These are phyloP conservation scores for Fonsecaea pedrosoi DNA, from an alignment of 2,329 filamentous ascomycete species.

Conservation along the genomic window DNA sequence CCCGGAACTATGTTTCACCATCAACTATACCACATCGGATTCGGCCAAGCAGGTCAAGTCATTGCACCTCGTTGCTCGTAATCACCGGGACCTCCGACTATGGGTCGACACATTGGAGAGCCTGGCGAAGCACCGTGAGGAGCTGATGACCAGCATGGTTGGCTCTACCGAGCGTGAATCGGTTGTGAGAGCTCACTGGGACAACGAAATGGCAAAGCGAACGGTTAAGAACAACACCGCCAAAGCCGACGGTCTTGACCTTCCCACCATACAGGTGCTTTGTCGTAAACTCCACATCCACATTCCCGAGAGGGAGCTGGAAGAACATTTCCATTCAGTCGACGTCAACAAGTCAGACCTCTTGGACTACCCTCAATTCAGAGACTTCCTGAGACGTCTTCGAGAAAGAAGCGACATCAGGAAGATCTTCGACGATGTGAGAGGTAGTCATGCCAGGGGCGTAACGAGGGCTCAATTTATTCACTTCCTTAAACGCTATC, in stretches of 20 bases:
- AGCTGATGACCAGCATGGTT: conserved; percentile 87
- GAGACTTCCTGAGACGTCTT: conserved; percentile 80
- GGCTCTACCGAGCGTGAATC: conserved; percentile 76
- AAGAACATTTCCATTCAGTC: conserved; percentile 74
- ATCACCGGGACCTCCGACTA: conserved; percentile 71
- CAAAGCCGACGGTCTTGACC: conserved; percentile 74
- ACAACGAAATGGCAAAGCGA: conserved; percentile 77
- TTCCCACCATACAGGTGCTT: conserved; percentile 78
- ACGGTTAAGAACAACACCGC: conserved; percentile 59
- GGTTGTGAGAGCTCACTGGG: conserved; percentile 84
- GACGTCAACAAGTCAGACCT: conserved; percentile 69
- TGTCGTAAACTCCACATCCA: conserved; percentile 94
- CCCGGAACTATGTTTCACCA: conserved; percentile 82
- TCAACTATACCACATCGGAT: conserved; percentile 81
- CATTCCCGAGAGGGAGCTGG: conserved; percentile 76
- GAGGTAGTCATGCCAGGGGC: conserved; percentile 64
- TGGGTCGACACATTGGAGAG: conserved; percentile 87
- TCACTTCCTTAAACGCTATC: conserved; percentile 73
- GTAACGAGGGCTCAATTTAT: conserved; percentile 78
- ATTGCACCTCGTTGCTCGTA: conserved; percentile 84
- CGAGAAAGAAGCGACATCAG: conserved; percentile 84
- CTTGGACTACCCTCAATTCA: conserved; percentile 81
- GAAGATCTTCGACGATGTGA: conserved; percentile 70
- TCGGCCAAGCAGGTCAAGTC: conserved; percentile 77
- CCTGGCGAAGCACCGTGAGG: conserved; percentile 83